These are phyloP conservation scores for Ceratocystis smalleyi DNA, from an alignment of 2,329 filamentous ascomycete species.

Conservation along the genomic window DNA sequence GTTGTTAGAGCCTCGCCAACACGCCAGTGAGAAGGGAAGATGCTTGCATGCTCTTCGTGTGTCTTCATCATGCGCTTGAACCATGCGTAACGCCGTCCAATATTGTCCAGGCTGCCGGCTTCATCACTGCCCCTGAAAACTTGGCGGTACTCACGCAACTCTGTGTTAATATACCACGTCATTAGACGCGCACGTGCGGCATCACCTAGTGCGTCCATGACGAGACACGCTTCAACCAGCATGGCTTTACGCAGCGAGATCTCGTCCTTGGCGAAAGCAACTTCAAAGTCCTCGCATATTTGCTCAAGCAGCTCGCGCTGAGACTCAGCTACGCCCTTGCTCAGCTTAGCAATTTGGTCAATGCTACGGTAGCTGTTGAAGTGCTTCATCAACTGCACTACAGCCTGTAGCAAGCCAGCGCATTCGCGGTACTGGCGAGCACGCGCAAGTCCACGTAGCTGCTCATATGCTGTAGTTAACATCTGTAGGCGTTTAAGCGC, in stretches of 20 bases:
- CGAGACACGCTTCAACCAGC: constrained; percentile 73
- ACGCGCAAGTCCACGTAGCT: constrained; percentile 68
- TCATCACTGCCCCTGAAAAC: constrained; percentile 95
- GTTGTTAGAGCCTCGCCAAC: constrained; percentile 82
- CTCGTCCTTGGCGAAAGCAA: constrained; percentile 82
- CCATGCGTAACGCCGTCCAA: constrained; percentile 87
- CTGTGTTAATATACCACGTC: constrained; percentile 97
- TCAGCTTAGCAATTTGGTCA: constrained; percentile 89
- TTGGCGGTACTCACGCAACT: constrained; percentile 85
- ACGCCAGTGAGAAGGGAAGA: constrained; percentile 79
- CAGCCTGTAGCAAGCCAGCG: constrained; percentile 80
- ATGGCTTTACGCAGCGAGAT: constrained; percentile 52
- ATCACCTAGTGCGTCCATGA: constrained; percentile 90
- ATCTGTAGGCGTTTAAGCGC: constrained; percentile 94
- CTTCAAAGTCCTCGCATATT: constrained; percentile 97
- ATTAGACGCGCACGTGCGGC: constrained; percentile 66
- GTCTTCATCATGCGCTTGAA: constrained; percentile 90
- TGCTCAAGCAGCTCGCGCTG: constrained; percentile 89
- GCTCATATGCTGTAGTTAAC: constrained; percentile 97
- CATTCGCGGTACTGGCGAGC: constrained; percentile 89
- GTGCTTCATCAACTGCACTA: constrained; percentile 93
- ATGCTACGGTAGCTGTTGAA: constrained; percentile 98
- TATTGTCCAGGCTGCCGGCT: constrained; percentile 90
- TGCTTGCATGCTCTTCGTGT: constrained; percentile 78
- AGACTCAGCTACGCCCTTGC: constrained; percentile 80